Percentiles rank a stretch among this genome's conserved stretches.
phyloP scores from a whole-genome alignment of 371 early-diverging fungal genomes.

The Apophysomyces sp. region DNA sequence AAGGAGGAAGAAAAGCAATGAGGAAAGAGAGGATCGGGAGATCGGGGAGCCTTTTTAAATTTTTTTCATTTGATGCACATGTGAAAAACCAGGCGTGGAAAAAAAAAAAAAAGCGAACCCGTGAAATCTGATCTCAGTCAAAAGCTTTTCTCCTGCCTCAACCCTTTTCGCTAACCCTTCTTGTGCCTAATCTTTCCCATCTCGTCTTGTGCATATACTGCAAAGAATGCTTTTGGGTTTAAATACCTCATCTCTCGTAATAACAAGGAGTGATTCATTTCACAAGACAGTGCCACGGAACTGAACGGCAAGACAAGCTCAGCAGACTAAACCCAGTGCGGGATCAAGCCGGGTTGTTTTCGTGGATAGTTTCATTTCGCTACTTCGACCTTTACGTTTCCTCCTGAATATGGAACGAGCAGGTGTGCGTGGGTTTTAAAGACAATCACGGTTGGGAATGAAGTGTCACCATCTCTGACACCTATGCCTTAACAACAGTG shows the following conservation, averaged over 20 bases:
- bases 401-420: not conserved
- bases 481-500: too few relatives aligned
- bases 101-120: too few relatives aligned
- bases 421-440: not conserved
- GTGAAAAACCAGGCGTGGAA: not conserved
- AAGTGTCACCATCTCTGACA: too few relatives aligned
- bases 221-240: too few relatives aligned
- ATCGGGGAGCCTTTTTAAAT: not conserved
- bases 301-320: not conserved
- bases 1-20: constrained; percentile 1
- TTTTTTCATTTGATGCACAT: not conserved
- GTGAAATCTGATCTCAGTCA: not conserved
- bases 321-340: not conserved
- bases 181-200: too few relatives aligned
- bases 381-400: not conserved
- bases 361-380: not conserved
- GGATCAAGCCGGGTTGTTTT: not conserved
- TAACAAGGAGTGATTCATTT: too few relatives aligned
- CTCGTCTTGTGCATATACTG: too few relatives aligned
- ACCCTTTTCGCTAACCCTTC: not conserved
- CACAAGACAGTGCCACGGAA: not conserved
- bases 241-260: too few relatives aligned
- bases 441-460: too few relatives aligned
- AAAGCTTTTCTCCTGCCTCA: not conserved
- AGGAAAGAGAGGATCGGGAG: not conserved